These are phyloP conservation scores for Gossypium laxum DNA, from an alignment of 441 rosid species.

Conservation along the genomic window DNA sequence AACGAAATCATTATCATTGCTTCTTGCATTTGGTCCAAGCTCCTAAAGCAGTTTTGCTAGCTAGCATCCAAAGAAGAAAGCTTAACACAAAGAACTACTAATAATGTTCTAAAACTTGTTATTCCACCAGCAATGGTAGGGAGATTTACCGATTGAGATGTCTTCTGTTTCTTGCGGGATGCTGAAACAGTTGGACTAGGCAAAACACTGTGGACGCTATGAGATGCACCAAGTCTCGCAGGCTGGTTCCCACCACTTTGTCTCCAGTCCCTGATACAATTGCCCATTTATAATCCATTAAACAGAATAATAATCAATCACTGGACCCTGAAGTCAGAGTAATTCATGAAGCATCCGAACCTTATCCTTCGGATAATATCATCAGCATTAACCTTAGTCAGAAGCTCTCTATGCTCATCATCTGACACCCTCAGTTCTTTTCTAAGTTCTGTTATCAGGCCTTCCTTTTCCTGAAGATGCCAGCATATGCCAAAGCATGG, in stretches of 20 bases:
- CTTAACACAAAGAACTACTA: constrained; percentile 10
- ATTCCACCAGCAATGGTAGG: constrained; percentile 8
- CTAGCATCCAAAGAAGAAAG: constrained; percentile 6
- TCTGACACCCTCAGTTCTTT: constrained; percentile 92
- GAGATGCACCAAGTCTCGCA: constrained; percentile 39
- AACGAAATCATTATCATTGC: constrained; percentile 7
- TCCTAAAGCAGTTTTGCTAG: not conserved
- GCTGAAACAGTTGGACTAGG: constrained; percentile 67
- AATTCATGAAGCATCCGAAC: constrained; percentile 29
- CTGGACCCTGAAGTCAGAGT: constrained; percentile 9
- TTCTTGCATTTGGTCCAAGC: not conserved
- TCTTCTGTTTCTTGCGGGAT: constrained; percentile 79
- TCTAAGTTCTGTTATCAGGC: constrained; percentile 83
- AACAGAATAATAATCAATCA: constrained; percentile 1
- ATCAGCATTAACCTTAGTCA: constrained; percentile 67
- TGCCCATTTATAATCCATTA: constrained; percentile 14
- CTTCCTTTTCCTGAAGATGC: constrained; percentile 68
- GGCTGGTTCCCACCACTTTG: constrained; percentile 57
- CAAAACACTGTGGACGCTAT: constrained; percentile 48
- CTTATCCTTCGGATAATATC: constrained; percentile 71
- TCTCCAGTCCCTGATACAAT: constrained; percentile 69
- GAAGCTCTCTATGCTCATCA: constrained; percentile 85
- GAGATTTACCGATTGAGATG: constrained; percentile 49
- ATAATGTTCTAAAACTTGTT: constrained; percentile 1
- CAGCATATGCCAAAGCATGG: constrained; percentile 6